Evolutionary conservation across 805 yeast species (phyloP), one percentile per base, ranked within the genome.

Genomic region (Kazachstania africana): DNA sequence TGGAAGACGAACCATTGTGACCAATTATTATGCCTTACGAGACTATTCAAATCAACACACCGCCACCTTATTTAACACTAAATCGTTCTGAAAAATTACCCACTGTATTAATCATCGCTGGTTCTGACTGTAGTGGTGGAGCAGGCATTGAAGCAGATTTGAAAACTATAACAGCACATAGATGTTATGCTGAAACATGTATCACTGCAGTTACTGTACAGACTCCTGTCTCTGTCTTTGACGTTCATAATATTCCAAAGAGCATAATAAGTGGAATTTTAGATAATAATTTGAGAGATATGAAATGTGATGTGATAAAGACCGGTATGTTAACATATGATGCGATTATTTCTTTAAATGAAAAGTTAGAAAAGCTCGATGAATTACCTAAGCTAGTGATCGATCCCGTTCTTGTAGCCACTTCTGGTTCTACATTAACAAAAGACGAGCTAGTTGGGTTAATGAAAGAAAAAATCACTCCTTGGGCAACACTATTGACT

Each of bases 121-220:
- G 94, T 0, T 77, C 88, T 0, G 95, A 83, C 50, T 70, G 76
- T 27, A 77, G 88, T 8, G 95, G 94, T 3, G 94, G 94, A 3
- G 94, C 95, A 2, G 95, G 95, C 3, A 75, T 83, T 30, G 94
- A 83, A 52, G 94, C 94, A 1, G 95, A 83, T 50, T 50, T 83
- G 24, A 84, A 84, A 56, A 75, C 94, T 0, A 68, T 83, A 33
- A 64, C 79, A 3, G 79, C 80, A 1, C 81, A 78, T 44, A 70
- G 72, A 12, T 83, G 83, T 31, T 80, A 75, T 46, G 94, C 81
- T 0, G 56, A 77, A 52, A 78, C 87, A 1, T 78, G 85, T 44
- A 73, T 81, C 27, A 70, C 85, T 6, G 87, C 85, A 3, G 55
- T 84, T 36, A 83, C 94, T 0, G 79, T 85, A 5, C 94, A 84